Evolutionary conservation across 805 yeast genomes (phyloP), one percentile per base, ranked within the genome.

Genomic region (Saturnispora silvae): DNA sequence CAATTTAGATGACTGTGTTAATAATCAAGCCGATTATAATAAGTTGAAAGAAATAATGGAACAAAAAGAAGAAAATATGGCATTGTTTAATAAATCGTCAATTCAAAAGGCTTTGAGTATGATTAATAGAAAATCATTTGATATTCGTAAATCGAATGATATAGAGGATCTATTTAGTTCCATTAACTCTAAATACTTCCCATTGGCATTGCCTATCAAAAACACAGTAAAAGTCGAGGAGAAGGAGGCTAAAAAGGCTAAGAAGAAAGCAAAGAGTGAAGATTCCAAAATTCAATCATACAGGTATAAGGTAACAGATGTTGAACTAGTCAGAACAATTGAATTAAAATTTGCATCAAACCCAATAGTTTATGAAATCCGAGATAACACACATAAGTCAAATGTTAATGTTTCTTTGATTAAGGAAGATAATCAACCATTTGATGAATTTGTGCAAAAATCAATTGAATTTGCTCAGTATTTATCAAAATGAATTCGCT

Each of bases 311-410:
- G 41, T 43, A 9, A 18, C 33, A 6, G 46, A 17, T 2, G 50
- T 54, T 29, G 49, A 45, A 20, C 44, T 40, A 32, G 52, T 51
- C 7, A 46, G 48, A 18, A 41, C 53, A 5, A 46, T 58, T 28
- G 61, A 58, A 28, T 42, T 57, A 17, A 54, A 53, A 15, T 54
- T 43, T 24, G 34, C 49, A 10, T 52, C 46, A 1, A 39, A 42
- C 14, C 53, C 51, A 14, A 41, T 56, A 9, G 40, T 52, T 4
- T 52, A 50, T 35, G 56, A 54, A 28, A 41, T 53, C n/a, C 48
- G 47, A 17, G 45, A 52, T 5, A 47, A 52, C 38, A 54, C 51
- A 5, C 17, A 36, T 5, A 26, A 26, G n/a, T 15, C 31, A 5
- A 23, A 36, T 14, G 24, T 36, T 6, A 31, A 36, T 19, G 6